Evolutionary conservation across 495 filamentous ascomycete genomes (phyloP), one percentile per base, ranked within the genome.

Genomic region (Trichoderma virens): DNA sequence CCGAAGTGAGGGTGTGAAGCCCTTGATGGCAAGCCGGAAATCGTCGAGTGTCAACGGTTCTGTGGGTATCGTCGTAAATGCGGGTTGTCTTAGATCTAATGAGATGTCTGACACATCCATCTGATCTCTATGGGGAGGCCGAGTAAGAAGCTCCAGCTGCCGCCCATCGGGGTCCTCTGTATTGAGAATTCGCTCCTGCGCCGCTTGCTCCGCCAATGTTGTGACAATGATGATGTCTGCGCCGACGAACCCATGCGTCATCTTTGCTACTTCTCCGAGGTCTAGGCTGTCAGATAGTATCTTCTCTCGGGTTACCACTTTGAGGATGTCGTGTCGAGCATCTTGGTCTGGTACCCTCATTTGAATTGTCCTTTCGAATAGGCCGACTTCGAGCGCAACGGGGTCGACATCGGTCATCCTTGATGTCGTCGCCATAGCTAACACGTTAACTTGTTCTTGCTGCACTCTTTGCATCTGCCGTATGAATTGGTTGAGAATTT

Each of bases 211-310:
- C 13, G 51, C 51, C 51, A 56, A 18, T 6, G 51, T 56, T 20
- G 59, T 56, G 34, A 59, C 27, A n/a, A 43, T 41, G 23, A 30
- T 9, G 2, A 65, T 60, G 79, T 98, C 94, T n/a, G 91, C 91
- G 25, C 94, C 94, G 9, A 98, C 94, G 67, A 95, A 98, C 2
- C 94, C 94, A 0, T 95, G 91, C 0, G 94, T 98, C 70, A 86
- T 80, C 73, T 93, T 96, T 9, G 94, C 93, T 9, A 98, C 79
- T n/a, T 80, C 76, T 61, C 80, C 80, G 68, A 92, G 92, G 69
- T 96, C 83, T 28, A 98, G 81, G 67, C 93, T 88, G 20, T 84
- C 83, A 9, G 83, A 80, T 28, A 39, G n/a, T 6, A 97, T 70
- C 2, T 79, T 80, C 69, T 89, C 81, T 62, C 90, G 86, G 65